A percentile compares a stretch with the other conserved stretches of the same genome.
Conservation (phyloP, 805 yeast genomes). For the Yarrowia bubula region DNA sequence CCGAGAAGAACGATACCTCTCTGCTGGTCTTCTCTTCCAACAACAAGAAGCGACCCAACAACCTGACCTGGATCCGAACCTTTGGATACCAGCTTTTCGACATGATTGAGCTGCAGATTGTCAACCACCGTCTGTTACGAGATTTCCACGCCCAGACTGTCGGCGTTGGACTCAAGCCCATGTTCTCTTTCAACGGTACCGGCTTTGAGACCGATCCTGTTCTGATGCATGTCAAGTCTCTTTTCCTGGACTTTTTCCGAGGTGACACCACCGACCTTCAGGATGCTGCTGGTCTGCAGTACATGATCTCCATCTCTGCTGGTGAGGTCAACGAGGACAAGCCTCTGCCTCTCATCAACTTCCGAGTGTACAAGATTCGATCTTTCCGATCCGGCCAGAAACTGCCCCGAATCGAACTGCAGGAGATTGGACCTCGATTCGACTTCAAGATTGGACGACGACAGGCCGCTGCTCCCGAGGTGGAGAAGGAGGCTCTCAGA, state of each 20-base stretch:
- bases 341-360: conserved; percentile 74
- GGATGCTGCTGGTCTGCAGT: conserved; percentile 94
- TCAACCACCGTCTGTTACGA: conserved; percentile 63
- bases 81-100: conserved; percentile 89
- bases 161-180: conserved; percentile 86
- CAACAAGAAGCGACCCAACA: conserved; percentile 91
- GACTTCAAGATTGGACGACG: conserved; percentile 91
- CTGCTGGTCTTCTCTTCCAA: conserved; percentile 72
- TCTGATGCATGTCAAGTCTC: conserved; percentile 78
- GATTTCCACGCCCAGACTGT: conserved; percentile 83
- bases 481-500: conserved; percentile 84
- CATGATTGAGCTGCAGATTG: conserved; percentile 84
- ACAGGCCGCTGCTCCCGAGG: conserved; percentile 76
- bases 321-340: conserved; percentile 73
- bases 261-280: conserved; percentile 75
- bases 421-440: conserved; percentile 92
- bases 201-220: conserved; percentile 87
- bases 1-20: conserved; percentile 92
- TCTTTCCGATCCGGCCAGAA: conserved; percentile 78
- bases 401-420: conserved; percentile 89
- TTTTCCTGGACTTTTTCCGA: conserved; percentile 86
- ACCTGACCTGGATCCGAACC: conserved; percentile 81
- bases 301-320: conserved; percentile 76
- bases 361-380: conserved; percentile 86
- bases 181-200: conserved; percentile 90